phyloP scores from a whole-genome alignment of 345 rosid genomes.

The Aurinia saxatilis region DNA sequence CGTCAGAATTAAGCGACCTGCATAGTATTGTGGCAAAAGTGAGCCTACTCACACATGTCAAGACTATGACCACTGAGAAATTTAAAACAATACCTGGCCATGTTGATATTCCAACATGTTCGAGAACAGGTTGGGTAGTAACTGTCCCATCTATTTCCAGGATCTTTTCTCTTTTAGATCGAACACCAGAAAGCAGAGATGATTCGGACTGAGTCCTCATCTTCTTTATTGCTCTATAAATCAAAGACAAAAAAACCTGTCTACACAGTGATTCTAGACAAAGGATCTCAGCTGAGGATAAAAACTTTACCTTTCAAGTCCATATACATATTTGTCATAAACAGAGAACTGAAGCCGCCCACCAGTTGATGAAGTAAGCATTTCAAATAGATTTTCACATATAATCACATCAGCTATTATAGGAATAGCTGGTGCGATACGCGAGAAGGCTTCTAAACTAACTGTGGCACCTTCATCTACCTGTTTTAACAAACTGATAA shows the following conservation, averaged over 20 bases:
- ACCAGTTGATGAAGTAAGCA: conserved; percentile 55
- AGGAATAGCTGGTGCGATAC: conserved; percentile 88
- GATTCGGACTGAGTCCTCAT: conserved; percentile 85
- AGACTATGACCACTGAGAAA: background rate
- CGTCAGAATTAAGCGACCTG: conserved; percentile 83
- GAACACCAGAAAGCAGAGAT: conserved; percentile 60
- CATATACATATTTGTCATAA: conserved; percentile 73
- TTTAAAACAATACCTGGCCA: conserved; percentile 68
- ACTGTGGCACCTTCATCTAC: conserved; percentile 70
- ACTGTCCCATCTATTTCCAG: conserved; percentile 92
- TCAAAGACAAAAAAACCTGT: background rate
- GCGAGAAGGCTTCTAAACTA: conserved; percentile 81
- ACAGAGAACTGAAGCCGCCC: conserved; percentile 68
- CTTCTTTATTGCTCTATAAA: conserved; percentile 69
- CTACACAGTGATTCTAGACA: background rate
- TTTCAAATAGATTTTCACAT: conserved; percentile 79
- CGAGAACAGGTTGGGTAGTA: conserved; percentile 95
- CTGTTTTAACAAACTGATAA: conserved; percentile 31
- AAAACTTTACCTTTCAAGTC: conserved; percentile 60
- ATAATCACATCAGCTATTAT: conserved; percentile 71
- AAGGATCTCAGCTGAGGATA: conserved; percentile 2
- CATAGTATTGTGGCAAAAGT: conserved; percentile 12
- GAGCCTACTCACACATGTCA: background rate
- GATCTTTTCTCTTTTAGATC: conserved; percentile 72
- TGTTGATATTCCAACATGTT: conserved; percentile 89